Evolutionary conservation across 2,329 filamentous ascomycete genomes (phyloP).

Genomic region (Clonostachys rhizophaga): DNA sequence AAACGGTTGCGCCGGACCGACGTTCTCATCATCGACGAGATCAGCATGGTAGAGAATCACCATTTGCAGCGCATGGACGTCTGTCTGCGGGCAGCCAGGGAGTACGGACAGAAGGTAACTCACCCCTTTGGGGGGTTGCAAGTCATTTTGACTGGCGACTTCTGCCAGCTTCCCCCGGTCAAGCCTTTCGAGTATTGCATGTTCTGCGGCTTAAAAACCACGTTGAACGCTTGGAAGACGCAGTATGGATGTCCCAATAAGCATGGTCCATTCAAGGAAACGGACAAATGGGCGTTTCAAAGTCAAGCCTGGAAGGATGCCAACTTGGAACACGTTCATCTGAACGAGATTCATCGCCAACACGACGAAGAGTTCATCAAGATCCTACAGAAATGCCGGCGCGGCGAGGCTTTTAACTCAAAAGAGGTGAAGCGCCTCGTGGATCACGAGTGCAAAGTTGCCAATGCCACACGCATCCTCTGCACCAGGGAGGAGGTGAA

Average conservation of each 20-base stretch:
- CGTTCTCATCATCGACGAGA: constrained; percentile 60
- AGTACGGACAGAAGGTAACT: neutral
- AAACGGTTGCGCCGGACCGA: constrained; percentile 36
- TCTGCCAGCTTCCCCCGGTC: constrained; percentile 56
- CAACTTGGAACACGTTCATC: constrained; percentile 45
- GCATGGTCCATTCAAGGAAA: constrained; percentile 30
- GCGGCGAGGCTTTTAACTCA: constrained; percentile 30
- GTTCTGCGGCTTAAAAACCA: constrained; percentile 6
- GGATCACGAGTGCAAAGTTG: constrained; percentile 32
- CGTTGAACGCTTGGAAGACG: neutral
- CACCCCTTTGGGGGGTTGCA: constrained; percentile 15
- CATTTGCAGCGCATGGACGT: constrained; percentile 13
- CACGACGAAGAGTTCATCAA: constrained; percentile 45
- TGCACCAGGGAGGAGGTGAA: constrained; percentile 5
- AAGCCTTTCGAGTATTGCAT: constrained; percentile 37
- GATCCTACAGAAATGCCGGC: constrained; percentile 49
- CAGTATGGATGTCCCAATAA: constrained; percentile 18
- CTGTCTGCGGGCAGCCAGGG: constrained; percentile 20
- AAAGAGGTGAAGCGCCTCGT: constrained; percentile 35
- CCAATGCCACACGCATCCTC: constrained; percentile 9
- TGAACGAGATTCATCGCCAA: constrained; percentile 54
- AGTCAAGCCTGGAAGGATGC: constrained; percentile 50
- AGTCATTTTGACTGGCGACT: constrained; percentile 34
- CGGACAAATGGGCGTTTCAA: constrained; percentile 57
- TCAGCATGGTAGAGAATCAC: constrained; percentile 58